Evolutionary conservation across 352 stramenopile genomes (phyloP), one percentile per base, ranked within the genome.

Genomic region (Phytophthora multivora): DNA sequence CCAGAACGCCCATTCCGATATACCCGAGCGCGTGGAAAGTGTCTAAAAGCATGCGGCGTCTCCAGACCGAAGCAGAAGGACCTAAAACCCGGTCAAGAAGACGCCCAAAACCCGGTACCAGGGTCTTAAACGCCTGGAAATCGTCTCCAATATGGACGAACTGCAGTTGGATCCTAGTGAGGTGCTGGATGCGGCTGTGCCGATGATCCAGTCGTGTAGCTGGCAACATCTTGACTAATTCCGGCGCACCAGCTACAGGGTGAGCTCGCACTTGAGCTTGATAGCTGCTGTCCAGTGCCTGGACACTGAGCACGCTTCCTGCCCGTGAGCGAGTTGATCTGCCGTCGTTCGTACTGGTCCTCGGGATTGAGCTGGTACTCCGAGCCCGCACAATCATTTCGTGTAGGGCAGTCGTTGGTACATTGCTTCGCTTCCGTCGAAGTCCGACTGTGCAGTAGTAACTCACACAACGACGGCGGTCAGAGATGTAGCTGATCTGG

Each of bases 401-500:
- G 26, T 31, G 26, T 8, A 8, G n/a, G 16, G 19, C 7, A 21
- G 23, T 33, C 7, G 30, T n/a, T 33, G 18, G 47, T 3, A 9
- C 33, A 41, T 15, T 43, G 12, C 5, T 46, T n/a, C 12, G 41
- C 15, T 68, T 62, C n/a, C 10, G 46, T 6, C 51, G 59, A 18
- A 72, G 36, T 5, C 46, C 56, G 5, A 76, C 38, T 9, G 51
- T 65, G 40, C 68, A 76, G 39, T 71, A 69, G 30, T 71, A 76
- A 54, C 47, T 73, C 13, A 66, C 63, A 47, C 68, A 65, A 6
- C 55, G 60, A 15, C 66, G 63, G 18, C 53, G 36, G 18, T 60
- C 21, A 30, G 51, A 53, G n/a, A 70, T 49, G 12, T 64, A 51
- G 26, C 50, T 60, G 3, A 36, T 52, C 25, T 53, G n/a, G 0